Evolutionary conservation across 257 asterid species (phyloP), one percentile per base, ranked within the genome.

Genomic region (Rehmannia glutinosa): DNA sequence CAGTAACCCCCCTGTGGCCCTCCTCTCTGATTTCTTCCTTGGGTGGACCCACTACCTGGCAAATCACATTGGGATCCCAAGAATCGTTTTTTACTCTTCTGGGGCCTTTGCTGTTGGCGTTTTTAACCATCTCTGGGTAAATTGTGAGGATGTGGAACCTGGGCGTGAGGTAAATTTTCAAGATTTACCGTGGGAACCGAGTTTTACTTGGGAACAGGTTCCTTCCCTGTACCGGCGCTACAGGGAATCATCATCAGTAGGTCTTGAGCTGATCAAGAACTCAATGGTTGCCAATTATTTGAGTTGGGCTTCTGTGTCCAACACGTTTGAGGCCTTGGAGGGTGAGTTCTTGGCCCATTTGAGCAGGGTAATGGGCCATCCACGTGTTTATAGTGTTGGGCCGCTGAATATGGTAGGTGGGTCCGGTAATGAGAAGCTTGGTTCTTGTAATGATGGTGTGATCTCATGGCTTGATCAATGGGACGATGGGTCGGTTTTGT

Each of bases 11-110:
- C 97, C 95, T 2, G 73, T 59, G 1, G 95, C 87, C 24, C 24
- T 88, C 39, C 7, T 91, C 56, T 83, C 94, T 12, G 96, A 88
- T 54, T 86, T 83, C 71, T 86, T 91, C 13, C 91, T 88, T 8
- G 96, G 96, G 0, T 91, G 96, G 97, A 85, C 91, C 1, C 73
- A 78, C 6, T 50, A 67, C 33, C 6, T 91, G 66, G 89, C 95
- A 4, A 27, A 59, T 0, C 24, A 72, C 41, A 59, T 88, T 11
- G 78, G 82, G 19, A 69, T 91, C 5, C 90, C 86, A 0, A 76
- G 96, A 13, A 67, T 91, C 41, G 81, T 41, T 0, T 91, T 83
- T 75, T 83, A 79, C 73, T 0, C 60, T 6, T n/a, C 58, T 0
- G 87, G 75, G n/a, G 77, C 82, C 0, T 78, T 88, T 15, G 23